Evolutionary conservation across 305 asterid species (phyloP), one percentile per base, ranked within the genome.

Genomic region (Solanum hybrid): DNA sequence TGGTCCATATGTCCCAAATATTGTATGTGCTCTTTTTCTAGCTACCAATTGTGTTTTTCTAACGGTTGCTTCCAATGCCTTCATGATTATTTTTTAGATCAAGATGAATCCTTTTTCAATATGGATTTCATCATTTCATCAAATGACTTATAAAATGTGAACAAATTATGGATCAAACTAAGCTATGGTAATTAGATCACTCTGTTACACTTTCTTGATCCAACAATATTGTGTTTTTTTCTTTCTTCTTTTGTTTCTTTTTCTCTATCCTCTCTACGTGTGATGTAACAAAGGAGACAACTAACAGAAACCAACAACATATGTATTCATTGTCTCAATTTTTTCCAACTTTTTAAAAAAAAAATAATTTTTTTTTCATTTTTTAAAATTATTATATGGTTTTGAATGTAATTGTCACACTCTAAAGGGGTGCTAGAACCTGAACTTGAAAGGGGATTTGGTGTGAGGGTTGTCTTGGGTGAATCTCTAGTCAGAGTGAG

Each of bases 1-100:
- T 37, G 89, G 31, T 66, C 97, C 95, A 40, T 92, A 92, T 11
- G 94, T 90, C n/a, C 98, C 96, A 36, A 93, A 93, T 2, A 95
- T 93, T 27, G 94, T 93, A 91, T 92, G 95, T 69, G 97, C 96
- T 13, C 96, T 93, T 86, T 94, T 95, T 93, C 93, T 94, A 36
- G 98, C 97, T 31, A 95, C 98, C 19, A 97, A 95, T 75, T 95
- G 98, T 6, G 97, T 95, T 81, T 90, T 95, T 7, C 98, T 94
- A 4, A 95, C 94, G 0, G 98, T 95, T 29, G 98, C 98, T 91
- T 95, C 96, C 95, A 96, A 94, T 5, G 98, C 98, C 96, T 94
- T 95, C 98, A 95, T 94, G 88, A 19, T 87, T 4, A 4, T 45
- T 72, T 15, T 17, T 73, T 7, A 69, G 80, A 40, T 87, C 71